Percentiles rank a stretch among this genome's conserved stretches.
These are phyloP conservation scores for Vitis cinerea DNA, from an alignment of 164 flowering plant genomes.

Conservation along the genomic window DNA sequence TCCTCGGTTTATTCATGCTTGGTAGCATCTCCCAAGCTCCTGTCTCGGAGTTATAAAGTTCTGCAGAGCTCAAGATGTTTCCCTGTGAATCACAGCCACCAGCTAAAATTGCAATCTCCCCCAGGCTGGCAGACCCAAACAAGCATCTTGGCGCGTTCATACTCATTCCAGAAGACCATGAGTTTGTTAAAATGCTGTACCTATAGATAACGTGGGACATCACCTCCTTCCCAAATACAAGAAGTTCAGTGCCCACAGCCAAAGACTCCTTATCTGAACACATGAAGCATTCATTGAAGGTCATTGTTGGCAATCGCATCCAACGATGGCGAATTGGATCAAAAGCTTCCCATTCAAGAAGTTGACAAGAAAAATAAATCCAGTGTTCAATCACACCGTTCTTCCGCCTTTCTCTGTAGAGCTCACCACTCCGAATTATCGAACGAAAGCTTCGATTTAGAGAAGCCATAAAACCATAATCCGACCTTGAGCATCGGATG, in stretches of 20 bases:
- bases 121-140: constrained; percentile 93
- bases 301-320: constrained; percentile 86
- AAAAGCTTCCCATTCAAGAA: constrained; percentile 89
- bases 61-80: constrained; percentile 60
- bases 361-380: constrained; percentile 84
- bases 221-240: constrained; percentile 82
- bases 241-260: constrained; percentile 95
- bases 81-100: constrained; percentile 88
- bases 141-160: constrained; percentile 86
- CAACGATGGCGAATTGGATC: constrained; percentile 69
- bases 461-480: constrained; percentile 72
- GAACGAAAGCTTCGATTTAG: constrained; percentile 61
- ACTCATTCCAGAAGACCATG: constrained; percentile 72
- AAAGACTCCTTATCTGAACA: constrained; percentile 90
- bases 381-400: constrained; percentile 75
- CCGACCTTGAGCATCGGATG: constrained; percentile 74
- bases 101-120: constrained; percentile 82
- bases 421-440: constrained; percentile 61
- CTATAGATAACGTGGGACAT: constrained; percentile 59
- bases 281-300: constrained; percentile 68
- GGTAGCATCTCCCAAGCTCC: constrained; percentile 64
- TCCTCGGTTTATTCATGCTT: constrained; percentile 74
- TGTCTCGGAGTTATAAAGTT: constrained; percentile 81
- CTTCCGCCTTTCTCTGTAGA: constrained; percentile 62
- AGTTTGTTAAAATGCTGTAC: constrained; percentile 76